phyloP scores from a whole-genome alignment of 2,329 filamentous ascomycete genomes.

The Phaeosphaeria sp. region DNA sequence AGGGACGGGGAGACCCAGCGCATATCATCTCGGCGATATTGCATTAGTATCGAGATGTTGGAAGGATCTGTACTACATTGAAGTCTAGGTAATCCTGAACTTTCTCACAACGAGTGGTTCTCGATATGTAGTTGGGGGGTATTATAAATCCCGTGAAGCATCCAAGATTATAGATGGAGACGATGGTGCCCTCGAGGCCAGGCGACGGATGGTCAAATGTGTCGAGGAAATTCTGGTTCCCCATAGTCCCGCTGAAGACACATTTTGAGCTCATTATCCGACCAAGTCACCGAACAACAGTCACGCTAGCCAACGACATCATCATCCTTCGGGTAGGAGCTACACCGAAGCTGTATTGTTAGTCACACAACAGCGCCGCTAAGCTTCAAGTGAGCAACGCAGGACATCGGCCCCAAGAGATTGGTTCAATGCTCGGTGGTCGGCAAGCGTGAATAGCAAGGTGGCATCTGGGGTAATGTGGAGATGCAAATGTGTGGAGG shows the following conservation, averaged over 20 bases:
- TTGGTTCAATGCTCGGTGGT: background rate
- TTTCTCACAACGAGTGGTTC: no score
- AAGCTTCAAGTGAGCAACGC: background rate
- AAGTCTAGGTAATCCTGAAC: no score
- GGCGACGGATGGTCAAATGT: slow-evolving; percentile 49
- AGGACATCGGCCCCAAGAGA: background rate
- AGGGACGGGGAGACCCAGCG: no score
- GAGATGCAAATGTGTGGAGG: background rate
- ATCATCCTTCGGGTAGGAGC: background rate
- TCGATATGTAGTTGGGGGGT: no score
- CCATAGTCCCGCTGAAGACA: slow-evolving; percentile 50
- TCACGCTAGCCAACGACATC: background rate
- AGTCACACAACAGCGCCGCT: background rate
- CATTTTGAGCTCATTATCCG: slow-evolving; percentile 26
- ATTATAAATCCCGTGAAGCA: slow-evolving; percentile 49
- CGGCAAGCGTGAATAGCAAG: background rate
- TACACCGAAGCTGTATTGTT: background rate
- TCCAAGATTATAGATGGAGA: slow-evolving; percentile 51
- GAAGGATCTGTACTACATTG: no score
- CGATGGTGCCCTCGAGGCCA: slow-evolving; percentile 52
- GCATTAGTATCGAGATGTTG: no score
- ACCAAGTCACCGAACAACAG: no score
- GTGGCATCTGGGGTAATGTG: background rate
- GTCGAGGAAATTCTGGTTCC: slow-evolving; percentile 49
- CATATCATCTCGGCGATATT: no score